Conservation (phyloP, 176 grass and related monocot genomes). For the Neostapfia colusana region DNA sequence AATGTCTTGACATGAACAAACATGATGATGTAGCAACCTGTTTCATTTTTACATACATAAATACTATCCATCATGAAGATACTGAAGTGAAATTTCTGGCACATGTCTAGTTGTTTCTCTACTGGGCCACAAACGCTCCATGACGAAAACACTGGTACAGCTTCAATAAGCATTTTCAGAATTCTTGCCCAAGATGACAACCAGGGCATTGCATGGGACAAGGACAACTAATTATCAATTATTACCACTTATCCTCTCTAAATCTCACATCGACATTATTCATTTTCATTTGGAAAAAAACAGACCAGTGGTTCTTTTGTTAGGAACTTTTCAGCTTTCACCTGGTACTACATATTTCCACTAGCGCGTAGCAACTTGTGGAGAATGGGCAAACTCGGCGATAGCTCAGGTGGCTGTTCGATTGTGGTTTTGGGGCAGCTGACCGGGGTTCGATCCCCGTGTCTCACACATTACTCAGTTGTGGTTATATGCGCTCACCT, state of each 20-base stretch:
- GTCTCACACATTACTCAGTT: no score
- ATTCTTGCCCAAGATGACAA: neutral
- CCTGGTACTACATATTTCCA: neutral
- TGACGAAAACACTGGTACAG: neutral
- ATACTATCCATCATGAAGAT: conserved; percentile 24
- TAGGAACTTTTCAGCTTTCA: neutral
- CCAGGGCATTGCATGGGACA: neutral
- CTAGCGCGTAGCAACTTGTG: neutral
- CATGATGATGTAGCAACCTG: neutral
- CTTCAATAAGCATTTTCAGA: neutral
- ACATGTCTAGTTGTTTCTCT: neutral
- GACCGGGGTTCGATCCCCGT: no score
- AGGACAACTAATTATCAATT: conserved; percentile 4
- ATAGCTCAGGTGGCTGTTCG: no score
- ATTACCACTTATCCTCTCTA: neutral
- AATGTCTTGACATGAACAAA: neutral
- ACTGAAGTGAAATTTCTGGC: neutral
- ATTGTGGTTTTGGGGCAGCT: no score
- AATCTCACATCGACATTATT: no score
- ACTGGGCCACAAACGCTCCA: neutral
- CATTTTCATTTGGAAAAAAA: neutral
- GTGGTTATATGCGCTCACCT: no score
- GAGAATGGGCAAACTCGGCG: no score
- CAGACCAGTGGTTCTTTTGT: neutral
- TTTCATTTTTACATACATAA: neutral